phyloP scores from a whole-genome alignment of 2,329 filamentous ascomycete genomes.

The Sporothrix protearum region DNA sequence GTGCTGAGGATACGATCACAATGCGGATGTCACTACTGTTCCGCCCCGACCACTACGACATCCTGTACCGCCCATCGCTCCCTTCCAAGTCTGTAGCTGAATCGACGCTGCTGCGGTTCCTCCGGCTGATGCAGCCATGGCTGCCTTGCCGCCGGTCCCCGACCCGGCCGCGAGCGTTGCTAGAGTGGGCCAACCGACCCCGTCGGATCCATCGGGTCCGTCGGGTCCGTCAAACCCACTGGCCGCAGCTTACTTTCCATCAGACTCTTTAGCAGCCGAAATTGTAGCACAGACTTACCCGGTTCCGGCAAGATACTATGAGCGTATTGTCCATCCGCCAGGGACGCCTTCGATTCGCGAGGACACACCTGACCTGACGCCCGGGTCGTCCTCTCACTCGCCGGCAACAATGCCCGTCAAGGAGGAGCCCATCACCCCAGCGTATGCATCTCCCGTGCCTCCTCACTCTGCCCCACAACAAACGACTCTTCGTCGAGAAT shows the following conservation, averaged over 20 bases:
- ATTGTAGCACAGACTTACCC: background rate
- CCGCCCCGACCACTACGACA: slow-evolving; percentile 85
- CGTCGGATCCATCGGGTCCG: background rate
- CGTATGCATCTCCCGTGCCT: slow-evolving; percentile 23
- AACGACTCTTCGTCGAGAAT: background rate
- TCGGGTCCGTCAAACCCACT: background rate
- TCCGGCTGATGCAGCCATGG: background rate
- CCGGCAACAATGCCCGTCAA: background rate
- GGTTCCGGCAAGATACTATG: background rate
- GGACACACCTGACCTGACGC: slow-evolving; percentile 18
- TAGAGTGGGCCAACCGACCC: background rate
- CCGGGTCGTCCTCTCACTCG: slow-evolving; percentile 12
- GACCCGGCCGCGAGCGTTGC: background rate
- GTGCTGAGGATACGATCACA: slow-evolving; percentile 43
- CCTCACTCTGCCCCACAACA: slow-evolving; percentile 29
- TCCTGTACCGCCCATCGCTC: slow-evolving; percentile 61
- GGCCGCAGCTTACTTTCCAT: background rate
- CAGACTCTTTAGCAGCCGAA: background rate
- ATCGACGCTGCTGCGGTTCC: slow-evolving; percentile 10
- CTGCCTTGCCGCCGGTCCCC: background rate
- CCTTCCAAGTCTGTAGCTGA: slow-evolving; percentile 8
- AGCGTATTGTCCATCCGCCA: background rate
- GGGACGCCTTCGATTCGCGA: slow-evolving; percentile 10
- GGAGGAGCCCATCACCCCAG: slow-evolving; percentile 17
- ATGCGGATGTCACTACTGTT: slow-evolving; percentile 58